These are phyloP conservation scores for Cladochytrium replicatum DNA, from an alignment of 192 early-diverging fungal species.

Conservation along the genomic window DNA sequence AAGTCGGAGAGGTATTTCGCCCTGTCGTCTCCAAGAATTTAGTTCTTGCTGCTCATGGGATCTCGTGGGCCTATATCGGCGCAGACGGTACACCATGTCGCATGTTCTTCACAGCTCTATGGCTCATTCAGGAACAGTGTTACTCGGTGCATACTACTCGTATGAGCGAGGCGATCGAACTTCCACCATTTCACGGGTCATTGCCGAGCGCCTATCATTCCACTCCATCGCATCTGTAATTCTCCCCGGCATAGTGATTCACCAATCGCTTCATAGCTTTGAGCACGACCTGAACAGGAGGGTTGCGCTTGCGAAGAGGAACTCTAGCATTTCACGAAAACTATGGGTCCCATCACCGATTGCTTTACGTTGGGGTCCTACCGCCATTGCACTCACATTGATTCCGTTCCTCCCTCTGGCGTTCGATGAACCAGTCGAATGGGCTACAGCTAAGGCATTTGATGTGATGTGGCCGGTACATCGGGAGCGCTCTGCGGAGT, in stretches of 20 bases:
- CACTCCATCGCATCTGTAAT: constrained; percentile 50
- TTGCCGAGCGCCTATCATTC: constrained; percentile 49
- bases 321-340: too few species aligned
- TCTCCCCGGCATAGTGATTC: constrained; percentile 52
- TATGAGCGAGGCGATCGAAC: constrained; percentile 29
- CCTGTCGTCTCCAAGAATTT: constrained; percentile 42
- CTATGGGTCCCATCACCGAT: too few species aligned
- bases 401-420: constrained; percentile 52
- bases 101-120: too few species aligned
- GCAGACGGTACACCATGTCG: too few species aligned
- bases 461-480: constrained; percentile 30
- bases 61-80: constrained; percentile 49
- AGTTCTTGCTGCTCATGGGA: constrained; percentile 50
- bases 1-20: constrained; percentile 62
- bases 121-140: too few species aligned
- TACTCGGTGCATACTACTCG: constrained; percentile 51
- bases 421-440: constrained; percentile 56
- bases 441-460: constrained; percentile 45
- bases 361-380: constrained; percentile 50
- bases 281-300: too few species aligned
- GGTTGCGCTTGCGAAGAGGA: too few species aligned
- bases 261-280: too few species aligned
- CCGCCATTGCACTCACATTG: constrained; percentile 43
- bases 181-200: constrained; percentile 30
- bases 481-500: too few species aligned